Base-by-base conservation (phyloP, 305 asterid species). In the Fraxinus latifolia region DNA sequence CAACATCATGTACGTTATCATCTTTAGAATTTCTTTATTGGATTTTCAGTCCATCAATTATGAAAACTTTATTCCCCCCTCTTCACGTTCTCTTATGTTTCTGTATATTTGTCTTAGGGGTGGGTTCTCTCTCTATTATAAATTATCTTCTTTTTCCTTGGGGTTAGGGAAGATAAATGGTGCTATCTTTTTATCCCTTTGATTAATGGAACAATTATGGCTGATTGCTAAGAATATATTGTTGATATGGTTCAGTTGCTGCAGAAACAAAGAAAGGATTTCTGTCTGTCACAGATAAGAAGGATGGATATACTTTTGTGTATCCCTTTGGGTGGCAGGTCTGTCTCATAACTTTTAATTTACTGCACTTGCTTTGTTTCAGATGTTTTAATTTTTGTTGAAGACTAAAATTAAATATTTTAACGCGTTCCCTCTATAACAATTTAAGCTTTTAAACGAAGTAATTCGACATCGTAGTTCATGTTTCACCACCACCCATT, bases 291-390 rank as follows among this genome's bases (percentile, higher is more conserved):
- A 89, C 90, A 4, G 96, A 95, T 90, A 93, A 90, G 84, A 94
- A 92, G 83, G 97, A 95, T 58, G 95, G 97, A 53, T 95, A 95
- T 87, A 86, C 91, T 67, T 94, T 95, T 84, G 81, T 93, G 60
- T 93, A 91, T 76, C 98, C 98, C 68, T 94, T 95, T 73, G 99
- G 99, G 12, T 95, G 98, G 97, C 99, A 92, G 99, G 98, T 93
- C 36, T 3, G 53, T 29, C 62, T 81, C 82, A 4, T 80, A 36
- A 3, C 50, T 17, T 76, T 75, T 79, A 25, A 37, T 84, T 81
- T 71, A 36, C 11, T 11, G n/a, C 39, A 33, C 72, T 77, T 73
- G 77, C 80, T 68, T 55, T 55, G 65, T 17, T 17, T 55, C 12
- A 19, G 23, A 55, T 17, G 27, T 55, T 55, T 55, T 55, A 55